These are phyloP conservation scores for Blastobotrys buckinghamii DNA, from an alignment of 1,139 yeast species.

Conservation along the genomic window DNA sequence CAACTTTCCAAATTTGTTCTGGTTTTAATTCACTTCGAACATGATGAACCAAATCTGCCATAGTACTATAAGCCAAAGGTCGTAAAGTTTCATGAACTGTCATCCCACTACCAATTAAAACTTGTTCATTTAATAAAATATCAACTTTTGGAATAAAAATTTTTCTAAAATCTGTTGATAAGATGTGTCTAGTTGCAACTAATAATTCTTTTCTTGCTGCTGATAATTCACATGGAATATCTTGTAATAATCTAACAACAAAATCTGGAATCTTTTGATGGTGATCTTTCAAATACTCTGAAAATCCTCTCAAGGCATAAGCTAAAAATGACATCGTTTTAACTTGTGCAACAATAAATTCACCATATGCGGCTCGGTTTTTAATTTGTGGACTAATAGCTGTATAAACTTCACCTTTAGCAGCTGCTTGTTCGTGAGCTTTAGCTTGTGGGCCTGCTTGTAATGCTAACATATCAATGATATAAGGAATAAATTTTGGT, in stretches of 20 bases:
- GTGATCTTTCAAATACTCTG: conserved; percentile 59
- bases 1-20: conserved; percentile 83
- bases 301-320: conserved; percentile 81
- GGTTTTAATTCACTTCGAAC: conserved; percentile 81
- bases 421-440: conserved; percentile 57
- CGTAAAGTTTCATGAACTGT: conserved; percentile 81
- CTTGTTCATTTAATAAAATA: conserved; percentile 75
- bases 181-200: conserved; percentile 90
- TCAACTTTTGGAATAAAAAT: conserved; percentile 85
- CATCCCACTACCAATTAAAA: conserved; percentile 86
- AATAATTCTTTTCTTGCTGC: conserved; percentile 88
- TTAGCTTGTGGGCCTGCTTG: conserved; percentile 73
- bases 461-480: conserved; percentile 64
- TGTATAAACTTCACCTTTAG: conserved; percentile 48
- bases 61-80: conserved; percentile 91
- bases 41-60: conserved; percentile 92
- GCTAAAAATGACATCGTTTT: conserved; percentile 96
- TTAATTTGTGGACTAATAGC: conserved; percentile 60
- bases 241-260: conserved; percentile 79
- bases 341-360: conserved; percentile 90
- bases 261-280: conserved; percentile 75
- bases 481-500: conserved; percentile 75
- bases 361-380: conserved; percentile 78
- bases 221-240: conserved; percentile 94
- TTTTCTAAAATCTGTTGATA: conserved; percentile 80